Evolutionary conservation across 1,139 yeast species (phyloP).

Genomic region (Groenewaldozyma sp.): DNA sequence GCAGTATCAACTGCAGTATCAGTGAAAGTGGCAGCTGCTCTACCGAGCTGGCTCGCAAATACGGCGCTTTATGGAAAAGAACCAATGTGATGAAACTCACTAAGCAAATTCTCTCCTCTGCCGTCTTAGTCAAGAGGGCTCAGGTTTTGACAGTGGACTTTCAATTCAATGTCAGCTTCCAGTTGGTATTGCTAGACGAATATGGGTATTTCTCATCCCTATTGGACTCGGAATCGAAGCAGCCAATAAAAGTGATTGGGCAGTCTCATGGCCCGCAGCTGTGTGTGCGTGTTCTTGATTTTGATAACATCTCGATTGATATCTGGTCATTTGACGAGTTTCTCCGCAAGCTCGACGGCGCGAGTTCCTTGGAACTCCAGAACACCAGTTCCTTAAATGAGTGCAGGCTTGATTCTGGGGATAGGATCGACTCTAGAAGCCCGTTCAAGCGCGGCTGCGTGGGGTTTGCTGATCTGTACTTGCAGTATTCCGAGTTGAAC

Average conservation of each 20-base stretch:
- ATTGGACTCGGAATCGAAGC: constrained; percentile 10
- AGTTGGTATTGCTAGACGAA: constrained; percentile 18
- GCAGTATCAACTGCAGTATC: not conserved
- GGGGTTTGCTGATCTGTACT: not conserved
- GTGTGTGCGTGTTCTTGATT: constrained; percentile 20
- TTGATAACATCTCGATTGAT: constrained; percentile 11
- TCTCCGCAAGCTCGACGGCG: not conserved
- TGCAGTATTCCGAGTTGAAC: not conserved
- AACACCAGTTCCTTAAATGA: no score
- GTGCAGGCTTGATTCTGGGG: no score
- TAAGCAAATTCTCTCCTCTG: constrained; percentile 9
- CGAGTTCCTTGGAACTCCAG: not conserved
- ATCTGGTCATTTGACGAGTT: constrained; percentile 8
- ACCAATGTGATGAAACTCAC: constrained; percentile 10
- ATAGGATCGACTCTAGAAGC: not conserved
- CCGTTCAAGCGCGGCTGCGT: not conserved
- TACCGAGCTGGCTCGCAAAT: not conserved
- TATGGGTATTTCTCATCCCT: constrained; percentile 11
- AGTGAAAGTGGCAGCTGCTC: not conserved
- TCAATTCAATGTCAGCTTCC: constrained; percentile 15
- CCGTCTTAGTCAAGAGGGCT: constrained; percentile 16
- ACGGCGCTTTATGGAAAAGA: constrained; percentile 3
- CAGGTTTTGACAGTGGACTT: constrained; percentile 15
- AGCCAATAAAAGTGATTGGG: constrained; percentile 1
- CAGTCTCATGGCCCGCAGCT: constrained; percentile 1